phyloP scores from a whole-genome alignment of 1,139 yeast genomes.

The Saccharomycopsis hybrid region DNA sequence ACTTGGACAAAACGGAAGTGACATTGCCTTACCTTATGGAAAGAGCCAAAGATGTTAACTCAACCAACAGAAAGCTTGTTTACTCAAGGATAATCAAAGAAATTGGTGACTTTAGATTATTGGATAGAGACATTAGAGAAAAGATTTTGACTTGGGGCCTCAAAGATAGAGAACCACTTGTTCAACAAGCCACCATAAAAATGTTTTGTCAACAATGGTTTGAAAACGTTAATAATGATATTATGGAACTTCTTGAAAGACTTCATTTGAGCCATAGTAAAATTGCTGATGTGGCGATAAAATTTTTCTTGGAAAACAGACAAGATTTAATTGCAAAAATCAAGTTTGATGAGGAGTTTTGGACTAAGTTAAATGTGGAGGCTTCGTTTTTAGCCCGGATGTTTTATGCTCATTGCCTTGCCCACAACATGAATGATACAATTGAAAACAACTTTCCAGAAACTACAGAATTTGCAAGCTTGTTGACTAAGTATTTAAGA shows the following conservation, averaged over 20 bases:
- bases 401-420: constrained; percentile 58
- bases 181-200: constrained; percentile 62
- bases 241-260: constrained; percentile 63
- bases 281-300: constrained; percentile 62
- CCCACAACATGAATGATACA: constrained; percentile 44
- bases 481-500: constrained; percentile 46
- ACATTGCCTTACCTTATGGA: constrained; percentile 63
- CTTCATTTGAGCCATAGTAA: constrained; percentile 61
- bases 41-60: constrained; percentile 75
- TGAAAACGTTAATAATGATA: constrained; percentile 58
- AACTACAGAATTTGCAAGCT: constrained; percentile 61
- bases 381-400: constrained; percentile 66
- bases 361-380: constrained; percentile 71
- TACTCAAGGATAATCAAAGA: constrained; percentile 65
- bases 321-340: constrained; percentile 56
- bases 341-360: constrained; percentile 51
- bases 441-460: constrained; percentile 78
- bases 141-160: constrained; percentile 76
- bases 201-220: constrained; percentile 74
- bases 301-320: constrained; percentile 52
- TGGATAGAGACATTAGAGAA: constrained; percentile 58
- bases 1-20: constrained; percentile 47
- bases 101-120: constrained; percentile 57
- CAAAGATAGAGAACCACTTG: constrained; percentile 74
- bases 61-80: constrained; percentile 64